Evolutionary conservation across 164 flowering plant genomes (phyloP).

Genomic region (Echeveria elegans): DNA sequence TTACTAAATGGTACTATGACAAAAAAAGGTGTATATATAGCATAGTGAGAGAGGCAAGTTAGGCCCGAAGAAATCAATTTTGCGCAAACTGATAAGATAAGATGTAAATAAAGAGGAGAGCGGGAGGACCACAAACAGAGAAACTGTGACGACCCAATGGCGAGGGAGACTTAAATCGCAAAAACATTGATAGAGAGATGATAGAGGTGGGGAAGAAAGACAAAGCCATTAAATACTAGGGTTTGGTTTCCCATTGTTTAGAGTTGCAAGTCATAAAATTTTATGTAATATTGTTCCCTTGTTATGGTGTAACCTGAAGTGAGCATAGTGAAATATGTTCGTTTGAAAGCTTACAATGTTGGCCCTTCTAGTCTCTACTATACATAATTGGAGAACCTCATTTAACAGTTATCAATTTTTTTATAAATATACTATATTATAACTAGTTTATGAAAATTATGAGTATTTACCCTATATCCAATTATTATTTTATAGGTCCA

Average conservation of each 20-base stretch:
- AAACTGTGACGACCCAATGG: slow-evolving; percentile 12
- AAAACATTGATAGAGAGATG: slow-evolving; percentile 29
- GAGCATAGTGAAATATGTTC: neutral
- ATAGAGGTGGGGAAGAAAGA: slow-evolving; percentile 30
- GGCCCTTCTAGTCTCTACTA: too few relatives aligned
- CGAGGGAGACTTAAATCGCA: slow-evolving; percentile 13
- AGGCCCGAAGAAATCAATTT: slow-evolving; percentile 9
- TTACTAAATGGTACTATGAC: slow-evolving; percentile 1
- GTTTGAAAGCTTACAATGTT: slow-evolving; percentile 29
- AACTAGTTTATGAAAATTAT: too few relatives aligned
- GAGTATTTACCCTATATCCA: too few relatives aligned
- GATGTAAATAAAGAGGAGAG: slow-evolving; percentile 20
- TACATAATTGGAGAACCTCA: too few relatives aligned
- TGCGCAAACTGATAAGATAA: slow-evolving; percentile 6
- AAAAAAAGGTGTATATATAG: neutral
- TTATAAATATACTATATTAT: too few relatives aligned
- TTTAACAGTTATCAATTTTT: too few relatives aligned
- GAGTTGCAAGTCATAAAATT: neutral
- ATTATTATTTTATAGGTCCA: too few relatives aligned
- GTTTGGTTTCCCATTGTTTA: neutral
- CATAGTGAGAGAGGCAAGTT: slow-evolving; percentile 11
- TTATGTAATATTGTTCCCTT: slow-evolving; percentile 7
- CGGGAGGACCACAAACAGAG: slow-evolving; percentile 25
- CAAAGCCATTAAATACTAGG: slow-evolving; percentile 25
- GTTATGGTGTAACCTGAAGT: neutral